Percentiles rank a stretch among this genome's conserved stretches.
These are phyloP conservation scores for Terfezia boudieri DNA, from an alignment of 495 filamentous ascomycete species.

Conservation along the genomic window DNA sequence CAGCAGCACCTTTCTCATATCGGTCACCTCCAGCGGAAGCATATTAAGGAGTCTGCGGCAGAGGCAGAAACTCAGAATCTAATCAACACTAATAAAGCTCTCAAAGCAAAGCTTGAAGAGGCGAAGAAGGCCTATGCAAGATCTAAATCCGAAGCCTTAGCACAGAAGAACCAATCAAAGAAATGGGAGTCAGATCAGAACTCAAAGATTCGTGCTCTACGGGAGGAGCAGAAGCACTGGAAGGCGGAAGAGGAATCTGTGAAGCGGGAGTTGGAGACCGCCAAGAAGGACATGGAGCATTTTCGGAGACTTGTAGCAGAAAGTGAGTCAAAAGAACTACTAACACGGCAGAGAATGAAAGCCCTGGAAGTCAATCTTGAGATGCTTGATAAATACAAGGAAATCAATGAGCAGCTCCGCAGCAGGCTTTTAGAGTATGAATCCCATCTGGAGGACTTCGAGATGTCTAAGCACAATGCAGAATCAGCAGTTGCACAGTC, in stretches of 20 bases:
- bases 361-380: conserved; percentile 34
- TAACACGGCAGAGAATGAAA: conserved; percentile 34
- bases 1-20: conserved; percentile 55
- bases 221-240: conserved; percentile 49
- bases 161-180: conserved; percentile 39
- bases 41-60: conserved; percentile 42
- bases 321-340: conserved; percentile 36
- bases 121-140: conserved; percentile 38
- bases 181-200: conserved; percentile 47
- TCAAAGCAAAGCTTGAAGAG: conserved; percentile 43
- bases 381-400: conserved; percentile 34
- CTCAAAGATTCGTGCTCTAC: conserved; percentile 32
- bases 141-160: conserved; percentile 40
- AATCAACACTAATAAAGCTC: conserved; percentile 45
- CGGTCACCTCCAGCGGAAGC: conserved; percentile 42
- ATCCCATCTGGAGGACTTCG: conserved; percentile 31
- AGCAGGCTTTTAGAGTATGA: conserved; percentile 34
- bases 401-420: conserved; percentile 34
- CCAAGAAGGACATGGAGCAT: conserved; percentile 29
- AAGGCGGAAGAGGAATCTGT: conserved; percentile 29
- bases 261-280: conserved; percentile 29
- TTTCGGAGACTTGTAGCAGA: conserved; percentile 36
- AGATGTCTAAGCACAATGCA: conserved; percentile 27
- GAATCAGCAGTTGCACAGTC: conserved; percentile 30
- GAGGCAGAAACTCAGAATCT: conserved; percentile 59